Base-by-base conservation (phyloP, 2,329 filamentous ascomycete species). In the Fusarium sp. region DNA sequence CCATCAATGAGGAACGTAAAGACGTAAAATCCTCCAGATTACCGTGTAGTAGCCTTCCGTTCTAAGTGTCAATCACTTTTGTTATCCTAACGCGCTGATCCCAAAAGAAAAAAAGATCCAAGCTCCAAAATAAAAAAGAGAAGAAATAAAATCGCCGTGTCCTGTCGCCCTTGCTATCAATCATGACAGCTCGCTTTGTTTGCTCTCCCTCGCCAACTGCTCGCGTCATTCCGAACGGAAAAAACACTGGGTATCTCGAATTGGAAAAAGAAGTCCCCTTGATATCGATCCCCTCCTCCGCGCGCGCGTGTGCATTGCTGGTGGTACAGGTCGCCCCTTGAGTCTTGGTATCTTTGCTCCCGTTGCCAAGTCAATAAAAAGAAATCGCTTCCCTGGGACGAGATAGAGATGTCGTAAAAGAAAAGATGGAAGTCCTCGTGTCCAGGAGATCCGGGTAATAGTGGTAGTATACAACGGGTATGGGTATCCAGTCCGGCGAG, bases 221-320 rank as follows among this genome's bases (percentile, higher is more conserved):
- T 71, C 71, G 71, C 70, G 67, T 68, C 70, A 57, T 66, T 72
- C 69, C 69, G 60, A 72, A 72, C 58, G 71, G 71, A 45, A 74
- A 73, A 67, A 73, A 68, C 72, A 66, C 48, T 70, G 77, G 77
- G 77, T 79, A 79, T 79, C 77, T 77, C 73, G 70, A 77, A 72
- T 77, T 74, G 74, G 73, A 72, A 76, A 62, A 63, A 58, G 27
- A 63, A 66, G 66, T 70, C 70, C 70, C 74, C 75, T 68, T 70
- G 66, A 70, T 73, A 71, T 74, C 69, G 64, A 72, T 72, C 59
- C 59, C 66, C 67, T 70, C 71, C 68, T 72, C 68, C 67, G 63
- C 63, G 69, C 65, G 67, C 71, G 70, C 69, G 61, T 54, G 66
- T 70, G 74, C 71, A 72, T 73, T 72, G 71, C 69, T 75, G 74